Evolutionary conservation across 768 basidiomycete genomes (phyloP).

Genomic region (Candolleomyces efflorescens): DNA sequence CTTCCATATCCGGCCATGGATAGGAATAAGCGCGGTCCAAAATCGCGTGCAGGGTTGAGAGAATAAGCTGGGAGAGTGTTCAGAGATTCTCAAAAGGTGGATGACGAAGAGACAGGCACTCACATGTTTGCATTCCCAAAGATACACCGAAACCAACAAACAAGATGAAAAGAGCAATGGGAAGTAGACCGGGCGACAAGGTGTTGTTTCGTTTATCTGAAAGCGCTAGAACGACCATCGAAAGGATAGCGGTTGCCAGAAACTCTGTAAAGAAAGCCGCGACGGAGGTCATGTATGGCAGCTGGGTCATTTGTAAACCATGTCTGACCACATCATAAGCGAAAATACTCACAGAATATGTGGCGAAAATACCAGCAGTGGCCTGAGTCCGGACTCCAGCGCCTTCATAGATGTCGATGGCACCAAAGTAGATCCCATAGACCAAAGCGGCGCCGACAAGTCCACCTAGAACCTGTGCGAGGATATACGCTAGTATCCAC

Average conservation of each 20-base stretch:
- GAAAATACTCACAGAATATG: conserved; percentile 48
- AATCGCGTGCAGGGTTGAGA: conserved; percentile 68
- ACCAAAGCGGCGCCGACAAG: conserved; percentile 53
- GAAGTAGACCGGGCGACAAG: conserved; percentile 43
- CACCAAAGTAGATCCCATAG: conserved; percentile 65
- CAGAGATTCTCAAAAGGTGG: too few relatives aligned
- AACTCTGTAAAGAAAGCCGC: conserved; percentile 48
- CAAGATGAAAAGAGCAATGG: conserved; percentile 50
- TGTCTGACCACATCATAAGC: neutral
- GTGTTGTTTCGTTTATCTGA: conserved; percentile 50
- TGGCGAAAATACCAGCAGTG: conserved; percentile 56
- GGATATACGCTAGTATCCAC: conserved; percentile 20
- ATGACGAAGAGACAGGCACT: too few relatives aligned
- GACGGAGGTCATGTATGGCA: conserved; percentile 37
- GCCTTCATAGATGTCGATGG: conserved; percentile 62
- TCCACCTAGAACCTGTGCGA: conserved; percentile 58
- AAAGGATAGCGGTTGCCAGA: conserved; percentile 48
- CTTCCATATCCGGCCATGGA: conserved; percentile 69
- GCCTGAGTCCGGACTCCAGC: conserved; percentile 50
- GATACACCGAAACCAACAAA: conserved; percentile 55
- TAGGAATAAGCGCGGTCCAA: conserved; percentile 65
- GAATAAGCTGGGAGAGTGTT: conserved; percentile 39
- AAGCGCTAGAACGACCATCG: conserved; percentile 49
- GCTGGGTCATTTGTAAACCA: conserved; percentile 14
- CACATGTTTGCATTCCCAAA: conserved; percentile 59